Evolutionary conservation across 1,139 yeast species (phyloP).

Genomic region (Suhomyces atakaporum): DNA sequence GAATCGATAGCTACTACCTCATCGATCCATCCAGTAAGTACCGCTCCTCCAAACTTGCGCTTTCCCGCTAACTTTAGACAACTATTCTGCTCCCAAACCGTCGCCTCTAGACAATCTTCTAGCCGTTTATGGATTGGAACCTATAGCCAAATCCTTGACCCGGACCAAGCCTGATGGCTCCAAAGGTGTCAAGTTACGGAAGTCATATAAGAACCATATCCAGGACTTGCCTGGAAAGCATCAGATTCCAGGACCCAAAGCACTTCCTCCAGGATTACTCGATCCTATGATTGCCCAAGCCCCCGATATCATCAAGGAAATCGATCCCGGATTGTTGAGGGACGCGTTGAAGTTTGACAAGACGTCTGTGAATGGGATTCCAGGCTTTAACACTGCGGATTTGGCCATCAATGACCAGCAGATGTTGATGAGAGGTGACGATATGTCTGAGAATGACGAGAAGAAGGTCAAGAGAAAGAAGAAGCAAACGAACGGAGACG

Average conservation of each 20-base stretch:
- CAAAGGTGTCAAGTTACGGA: conserved; percentile 87
- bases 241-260: conserved; percentile 56
- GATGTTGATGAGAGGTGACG: conserved; percentile 46
- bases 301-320: conserved; percentile 48
- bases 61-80: conserved; percentile 24
- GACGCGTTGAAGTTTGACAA: conserved; percentile 63
- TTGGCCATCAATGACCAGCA: conserved; percentile 64
- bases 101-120: conserved; percentile 74
- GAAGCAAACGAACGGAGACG: conserved; percentile 35
- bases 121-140: conserved; percentile 63
- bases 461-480: conserved; percentile 39
- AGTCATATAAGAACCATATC: conserved; percentile 91
- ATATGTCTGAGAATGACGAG: conserved; percentile 42
- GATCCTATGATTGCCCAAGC: conserved; percentile 46
- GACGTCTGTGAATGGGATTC: conserved; percentile 71
- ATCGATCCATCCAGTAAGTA: conserved; percentile 27
- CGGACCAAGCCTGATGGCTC: conserved; percentile 87
- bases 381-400: conserved; percentile 73
- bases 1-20: conserved; percentile 24
- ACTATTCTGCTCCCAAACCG: conserved; percentile 55
- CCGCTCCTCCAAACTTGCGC: neutral
- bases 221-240: conserved; percentile 84
- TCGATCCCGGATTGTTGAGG: conserved; percentile 52
- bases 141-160: conserved; percentile 76
- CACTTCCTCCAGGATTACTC: conserved; percentile 54